Evolutionary conservation across 2,329 filamentous ascomycete genomes (phyloP), one percentile per base, ranked within the genome.

Genomic region (Coniochaeta ligniaria): DNA sequence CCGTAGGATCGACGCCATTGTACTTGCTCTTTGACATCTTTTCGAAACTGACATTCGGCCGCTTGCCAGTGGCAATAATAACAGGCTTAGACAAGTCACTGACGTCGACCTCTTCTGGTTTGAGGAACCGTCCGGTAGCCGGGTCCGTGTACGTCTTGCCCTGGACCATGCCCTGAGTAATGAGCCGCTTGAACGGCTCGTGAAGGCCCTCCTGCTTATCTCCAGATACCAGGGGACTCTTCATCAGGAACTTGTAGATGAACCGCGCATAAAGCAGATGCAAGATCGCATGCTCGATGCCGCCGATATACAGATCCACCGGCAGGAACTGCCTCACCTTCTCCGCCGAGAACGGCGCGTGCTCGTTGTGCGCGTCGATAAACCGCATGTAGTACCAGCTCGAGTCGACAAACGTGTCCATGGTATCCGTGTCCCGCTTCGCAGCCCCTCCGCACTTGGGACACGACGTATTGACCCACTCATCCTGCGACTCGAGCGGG

Each of bases 1-100:
- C 79, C 0, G 84, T 86, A 0, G 92, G 92, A 69, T 96, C 91
- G 7, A 96, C 91, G 28, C 92, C 92, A 69, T 96, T 96, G 76
- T 95, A 82, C 73, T 96, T 96, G 68, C 91, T 96, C 75, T 96
- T 96, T 43, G 90, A 95, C 92, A 96, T 96, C 71, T 96, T 96
- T 72, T 96, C 92, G 67, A 83, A 96, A 1, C 84, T 87, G 20
- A 92, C 74, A 31, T 77, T 82, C 1, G 89, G 85, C 0, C 70
- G 68, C 56, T 82, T 74, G 3, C 85, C 84, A 0, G 85, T 89
- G 0, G 81, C 79, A 20, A 79, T 79, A n/a, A 95, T 82, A 59
- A 79, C 77, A 1, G 89, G 89, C 14, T 76, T 75, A 0, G 77
- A 74, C 0, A 82, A 76, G 45, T 83, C 79, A 3, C 77, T 79